These are phyloP conservation scores for Trametes pubescens DNA, from an alignment of 1,284 basidiomycete species.

Conservation along the genomic window DNA sequence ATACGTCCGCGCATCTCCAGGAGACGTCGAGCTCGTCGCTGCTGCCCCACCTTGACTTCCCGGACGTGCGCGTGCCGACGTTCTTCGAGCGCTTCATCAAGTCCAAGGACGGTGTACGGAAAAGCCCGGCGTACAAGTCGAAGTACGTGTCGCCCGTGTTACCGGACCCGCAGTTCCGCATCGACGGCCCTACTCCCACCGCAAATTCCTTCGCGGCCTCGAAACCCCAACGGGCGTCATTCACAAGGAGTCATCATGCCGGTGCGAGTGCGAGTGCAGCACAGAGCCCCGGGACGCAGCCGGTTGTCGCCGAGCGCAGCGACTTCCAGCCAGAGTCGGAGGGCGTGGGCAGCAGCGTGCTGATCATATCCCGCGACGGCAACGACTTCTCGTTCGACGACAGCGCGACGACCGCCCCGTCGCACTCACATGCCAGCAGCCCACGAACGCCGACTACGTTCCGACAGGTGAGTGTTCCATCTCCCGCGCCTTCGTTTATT, in stretches of 20 bases:
- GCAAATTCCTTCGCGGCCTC: background rate
- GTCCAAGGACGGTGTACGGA: slow-evolving; percentile 26
- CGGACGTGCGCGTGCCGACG: slow-evolving; percentile 27
- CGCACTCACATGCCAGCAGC: slow-evolving; percentile 2
- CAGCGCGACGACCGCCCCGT: slow-evolving; percentile 14
- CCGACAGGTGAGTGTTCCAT: slow-evolving; percentile 16
- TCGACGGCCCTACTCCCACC: slow-evolving; percentile 24
- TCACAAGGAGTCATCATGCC: background rate
- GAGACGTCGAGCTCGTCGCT: slow-evolving; percentile 26
- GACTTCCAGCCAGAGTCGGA: slow-evolving; percentile 3
- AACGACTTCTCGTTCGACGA: slow-evolving; percentile 28
- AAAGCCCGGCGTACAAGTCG: slow-evolving; percentile 28
- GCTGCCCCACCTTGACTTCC: slow-evolving; percentile 23
- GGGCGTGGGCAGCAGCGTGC: slow-evolving; percentile 19
- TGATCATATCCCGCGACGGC: slow-evolving; percentile 36
- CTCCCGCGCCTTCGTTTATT: background rate
- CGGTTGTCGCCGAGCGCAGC: slow-evolving; percentile 5
- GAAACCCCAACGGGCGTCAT: background rate
- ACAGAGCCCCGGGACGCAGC: background rate
- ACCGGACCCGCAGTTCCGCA: slow-evolving; percentile 26
- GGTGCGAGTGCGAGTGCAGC: background rate
- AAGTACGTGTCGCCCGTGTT: slow-evolving; percentile 26
- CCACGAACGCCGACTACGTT: slow-evolving; percentile 11
- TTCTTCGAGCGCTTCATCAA: slow-evolving; percentile 28
- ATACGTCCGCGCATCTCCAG: slow-evolving; percentile 20